Conservation (phyloP, 2,329 filamentous ascomycete genomes). For the Myriosclerotinia scirpicola region DNA sequence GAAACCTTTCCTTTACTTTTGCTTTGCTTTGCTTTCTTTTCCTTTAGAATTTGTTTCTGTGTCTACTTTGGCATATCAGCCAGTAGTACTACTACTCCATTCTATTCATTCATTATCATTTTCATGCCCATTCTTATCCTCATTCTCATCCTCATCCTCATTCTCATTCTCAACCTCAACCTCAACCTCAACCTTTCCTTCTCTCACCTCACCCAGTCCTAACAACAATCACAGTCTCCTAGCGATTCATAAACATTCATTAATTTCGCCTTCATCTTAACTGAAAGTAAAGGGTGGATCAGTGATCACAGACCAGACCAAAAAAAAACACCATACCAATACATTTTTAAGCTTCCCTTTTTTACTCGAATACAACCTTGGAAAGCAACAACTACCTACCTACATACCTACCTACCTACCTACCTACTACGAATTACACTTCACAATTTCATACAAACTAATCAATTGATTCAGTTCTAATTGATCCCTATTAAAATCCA, state of each 20-base stretch:
- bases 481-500: constrained; percentile 9
- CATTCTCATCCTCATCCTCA: not conserved
- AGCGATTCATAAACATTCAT: constrained; percentile 5
- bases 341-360: not conserved
- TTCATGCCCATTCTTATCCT: too few species aligned
- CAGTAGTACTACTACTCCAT: not conserved
- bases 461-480: not conserved
- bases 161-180: not conserved
- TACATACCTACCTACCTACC: not conserved
- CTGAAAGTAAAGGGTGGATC: not conserved
- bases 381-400: not conserved
- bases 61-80: too few species aligned
- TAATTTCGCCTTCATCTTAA: not conserved
- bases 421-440: not conserved
- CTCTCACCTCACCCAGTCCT: not conserved
- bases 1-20: not conserved
- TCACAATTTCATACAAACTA: not conserved
- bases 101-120: not conserved
- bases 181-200: not conserved
- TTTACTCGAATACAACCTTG: not conserved
- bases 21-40: too few species aligned
- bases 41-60: too few species aligned
- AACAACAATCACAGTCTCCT: not conserved
- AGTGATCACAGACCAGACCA: not conserved
- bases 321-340: too few species aligned